Percentiles rank a stretch among this genome's conserved stretches.
Evolutionary conservation across 257 asterid species (phyloP).

Genomic region (Plectranthus barbatus): DNA sequence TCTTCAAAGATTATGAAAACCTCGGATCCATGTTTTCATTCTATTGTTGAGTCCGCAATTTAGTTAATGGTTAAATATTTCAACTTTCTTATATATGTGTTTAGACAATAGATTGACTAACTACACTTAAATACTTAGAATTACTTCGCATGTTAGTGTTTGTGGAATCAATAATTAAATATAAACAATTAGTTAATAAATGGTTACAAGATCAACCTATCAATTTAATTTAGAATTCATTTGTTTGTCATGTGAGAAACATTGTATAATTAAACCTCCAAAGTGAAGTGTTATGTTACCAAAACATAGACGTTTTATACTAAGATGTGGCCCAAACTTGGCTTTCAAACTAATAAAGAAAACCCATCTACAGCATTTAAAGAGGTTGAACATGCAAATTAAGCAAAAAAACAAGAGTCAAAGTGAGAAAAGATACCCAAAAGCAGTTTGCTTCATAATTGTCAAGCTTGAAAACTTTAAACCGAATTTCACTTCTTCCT

Average conservation of each 20-base stretch:
- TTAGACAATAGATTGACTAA: no score
- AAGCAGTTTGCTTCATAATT: constrained; percentile 58
- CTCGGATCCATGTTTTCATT: no score
- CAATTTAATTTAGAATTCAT: background rate
- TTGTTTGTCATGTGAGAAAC: background rate
- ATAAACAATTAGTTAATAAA: no score
- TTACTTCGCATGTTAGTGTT: no score
- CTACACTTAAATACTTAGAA: no score
- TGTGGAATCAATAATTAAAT: no score
- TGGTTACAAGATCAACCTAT: no score
- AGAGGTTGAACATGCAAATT: constrained; percentile 1
- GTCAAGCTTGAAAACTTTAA: constrained; percentile 83
- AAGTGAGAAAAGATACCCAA: constrained; percentile 46
- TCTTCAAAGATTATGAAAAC: no score
- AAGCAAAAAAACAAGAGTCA: background rate
- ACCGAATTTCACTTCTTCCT: constrained; percentile 66
- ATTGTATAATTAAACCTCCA: constrained; percentile 1
- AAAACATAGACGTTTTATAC: background rate
- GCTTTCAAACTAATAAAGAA: constrained; percentile 4
- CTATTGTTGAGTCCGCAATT: no score
- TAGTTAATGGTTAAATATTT: no score
- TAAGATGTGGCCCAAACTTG: background rate
- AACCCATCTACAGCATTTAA: background rate
- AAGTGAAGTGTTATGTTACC: background rate
- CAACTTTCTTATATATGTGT: no score